Evolutionary conservation across 169 alveolate species (phyloP).

Genomic region (Besnoitia besnoiti): DNA sequence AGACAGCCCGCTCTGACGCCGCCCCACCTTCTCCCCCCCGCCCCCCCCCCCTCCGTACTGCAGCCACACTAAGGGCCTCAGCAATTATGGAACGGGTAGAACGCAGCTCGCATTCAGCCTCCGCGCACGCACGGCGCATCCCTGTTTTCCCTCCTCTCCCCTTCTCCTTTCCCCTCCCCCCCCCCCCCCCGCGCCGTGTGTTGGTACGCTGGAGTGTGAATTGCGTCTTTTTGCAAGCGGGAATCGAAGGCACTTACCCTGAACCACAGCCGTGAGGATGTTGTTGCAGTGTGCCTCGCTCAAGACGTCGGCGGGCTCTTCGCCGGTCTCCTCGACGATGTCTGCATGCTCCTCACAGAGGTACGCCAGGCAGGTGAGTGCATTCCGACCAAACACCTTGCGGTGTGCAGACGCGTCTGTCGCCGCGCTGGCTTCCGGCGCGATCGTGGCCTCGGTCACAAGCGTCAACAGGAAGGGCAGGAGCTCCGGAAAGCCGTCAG

Average conservation of each 20-base stretch:
- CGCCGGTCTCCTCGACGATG: slow-evolving; percentile 71
- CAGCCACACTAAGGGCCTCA: too few species aligned
- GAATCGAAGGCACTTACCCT: slow-evolving; percentile 55
- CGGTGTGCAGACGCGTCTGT: slow-evolving; percentile 21
- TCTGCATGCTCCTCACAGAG: slow-evolving; percentile 76
- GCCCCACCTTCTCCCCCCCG: neutral
- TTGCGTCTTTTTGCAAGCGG: too few species aligned
- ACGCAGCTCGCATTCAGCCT: too few species aligned
- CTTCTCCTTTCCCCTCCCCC: neutral
- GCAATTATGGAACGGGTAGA: too few species aligned
- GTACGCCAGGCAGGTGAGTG: slow-evolving; percentile 76
- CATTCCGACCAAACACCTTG: slow-evolving; percentile 65
- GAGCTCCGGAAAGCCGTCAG: slow-evolving; percentile 74
- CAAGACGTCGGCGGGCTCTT: slow-evolving; percentile 68
- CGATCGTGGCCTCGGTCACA: slow-evolving; percentile 13
- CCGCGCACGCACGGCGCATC: too few species aligned
- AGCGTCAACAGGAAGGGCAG: slow-evolving; percentile 67
- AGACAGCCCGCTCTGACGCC: neutral
- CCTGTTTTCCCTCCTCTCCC: neutral
- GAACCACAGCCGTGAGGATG: slow-evolving; percentile 78
- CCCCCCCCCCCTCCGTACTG: neutral
- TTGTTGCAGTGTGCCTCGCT: slow-evolving; percentile 73
- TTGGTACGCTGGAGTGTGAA: too few species aligned
- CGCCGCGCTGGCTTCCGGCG: neutral
- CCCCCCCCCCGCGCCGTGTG: neutral